A percentile compares a stretch with the other conserved stretches of the same genome.
Evolutionary conservation across 495 filamentous ascomycete species (phyloP).

Genomic region (Penicillium canescens): DNA sequence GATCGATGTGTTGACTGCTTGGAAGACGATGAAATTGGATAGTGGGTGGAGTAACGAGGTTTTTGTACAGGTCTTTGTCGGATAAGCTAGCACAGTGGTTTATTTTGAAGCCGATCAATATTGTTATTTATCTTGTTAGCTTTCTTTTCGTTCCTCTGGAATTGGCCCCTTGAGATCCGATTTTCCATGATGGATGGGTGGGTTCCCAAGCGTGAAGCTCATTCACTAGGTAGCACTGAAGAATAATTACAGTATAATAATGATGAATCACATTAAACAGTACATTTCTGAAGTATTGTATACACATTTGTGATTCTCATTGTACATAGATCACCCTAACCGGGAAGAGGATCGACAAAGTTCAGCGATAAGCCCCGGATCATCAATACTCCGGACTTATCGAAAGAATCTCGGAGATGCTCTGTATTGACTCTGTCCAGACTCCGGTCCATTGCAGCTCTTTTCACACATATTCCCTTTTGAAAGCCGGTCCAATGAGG

Average conservation of each 20-base stretch:
- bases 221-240: too few species aligned
- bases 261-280: too few species aligned
- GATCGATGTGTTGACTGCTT: slow-evolving; percentile 76
- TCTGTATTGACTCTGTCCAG: slow-evolving; percentile 8
- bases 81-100: slow-evolving; percentile 7
- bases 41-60: slow-evolving; percentile 86
- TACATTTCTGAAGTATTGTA: too few species aligned
- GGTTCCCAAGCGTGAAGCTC: too few species aligned
- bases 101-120: too few species aligned
- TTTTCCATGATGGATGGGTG: too few species aligned
- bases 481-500: slow-evolving; percentile 28
- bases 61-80: slow-evolving; percentile 62
- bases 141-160: too few species aligned
- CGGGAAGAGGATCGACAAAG: not conserved
- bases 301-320: too few species aligned
- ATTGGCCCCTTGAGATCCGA: too few species aligned
- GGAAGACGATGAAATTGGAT: slow-evolving; percentile 70
- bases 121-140: too few species aligned
- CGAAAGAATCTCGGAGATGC: slow-evolving; percentile 24
- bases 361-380: slow-evolving; percentile 10
- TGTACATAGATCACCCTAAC: not conserved
- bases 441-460: slow-evolving; percentile 9
- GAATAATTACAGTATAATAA: too few species aligned
- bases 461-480: slow-evolving; percentile 2
- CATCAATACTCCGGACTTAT: slow-evolving; percentile 28